A percentile compares a stretch with the other conserved stretches of the same genome.
Conservation (phyloP, 805 yeast genomes). For the Torulaspora indica region DNA sequence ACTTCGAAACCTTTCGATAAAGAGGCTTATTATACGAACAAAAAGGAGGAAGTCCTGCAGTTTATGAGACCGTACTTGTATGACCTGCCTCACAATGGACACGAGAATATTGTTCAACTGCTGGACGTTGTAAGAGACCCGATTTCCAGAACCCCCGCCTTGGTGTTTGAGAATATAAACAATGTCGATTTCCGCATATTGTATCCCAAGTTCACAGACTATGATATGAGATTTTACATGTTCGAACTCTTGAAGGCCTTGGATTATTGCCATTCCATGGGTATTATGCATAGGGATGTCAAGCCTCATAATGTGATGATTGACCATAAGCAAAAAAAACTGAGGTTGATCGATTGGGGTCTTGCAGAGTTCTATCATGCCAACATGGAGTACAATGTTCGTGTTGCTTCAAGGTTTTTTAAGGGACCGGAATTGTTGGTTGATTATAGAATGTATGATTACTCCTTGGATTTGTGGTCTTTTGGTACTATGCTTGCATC, state of each 20-base stretch:
- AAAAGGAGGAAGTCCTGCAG: slow-evolving; percentile 25
- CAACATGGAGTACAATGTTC: slow-evolving; percentile 82
- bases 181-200: slow-evolving; percentile 78
- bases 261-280: slow-evolving; percentile 89
- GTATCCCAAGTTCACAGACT: slow-evolving; percentile 70
- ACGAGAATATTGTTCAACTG: slow-evolving; percentile 69
- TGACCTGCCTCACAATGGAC: slow-evolving; percentile 35
- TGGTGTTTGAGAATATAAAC: slow-evolving; percentile 78
- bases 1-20: slow-evolving; percentile 24
- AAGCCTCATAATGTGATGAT: slow-evolving; percentile 96
- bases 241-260: slow-evolving; percentile 75
- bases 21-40: slow-evolving; percentile 30
- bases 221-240: slow-evolving; percentile 79
- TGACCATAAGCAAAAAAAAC: slow-evolving; percentile 64
- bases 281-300: slow-evolving; percentile 93
- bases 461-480: slow-evolving; percentile 90
- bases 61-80: slow-evolving; percentile 28
- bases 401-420: slow-evolving; percentile 89
- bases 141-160: slow-evolving; percentile 75
- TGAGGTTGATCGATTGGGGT: slow-evolving; percentile 93
- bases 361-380: slow-evolving; percentile 90
- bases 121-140: slow-evolving; percentile 80
- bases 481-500: slow-evolving; percentile 92
- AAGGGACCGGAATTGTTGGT: slow-evolving; percentile 91
- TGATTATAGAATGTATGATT: slow-evolving; percentile 83